Evolutionary conservation across 768 basidiomycete genomes (phyloP).

Genomic region (Royoungia palumana): DNA sequence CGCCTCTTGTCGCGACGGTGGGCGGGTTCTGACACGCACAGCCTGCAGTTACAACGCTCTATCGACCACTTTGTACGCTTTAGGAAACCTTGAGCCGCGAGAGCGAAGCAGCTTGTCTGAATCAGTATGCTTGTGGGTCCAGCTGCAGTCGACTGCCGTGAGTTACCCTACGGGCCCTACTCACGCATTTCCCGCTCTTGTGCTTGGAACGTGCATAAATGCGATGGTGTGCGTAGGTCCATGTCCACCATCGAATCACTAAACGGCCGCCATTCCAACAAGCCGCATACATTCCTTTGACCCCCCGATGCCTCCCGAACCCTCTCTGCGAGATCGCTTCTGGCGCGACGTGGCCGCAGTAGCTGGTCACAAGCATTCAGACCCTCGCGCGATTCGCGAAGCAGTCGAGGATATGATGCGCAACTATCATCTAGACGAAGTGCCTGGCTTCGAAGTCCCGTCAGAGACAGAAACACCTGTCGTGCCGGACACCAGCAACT

Average conservation of each 20-base stretch:
- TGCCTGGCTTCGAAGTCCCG: slow-evolving; percentile 12
- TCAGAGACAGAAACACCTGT: not conserved
- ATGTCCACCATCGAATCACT: not conserved
- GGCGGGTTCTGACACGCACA: not conserved
- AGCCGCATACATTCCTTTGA: not conserved
- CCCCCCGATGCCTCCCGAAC: slow-evolving; percentile 12
- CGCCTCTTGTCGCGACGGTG: not conserved
- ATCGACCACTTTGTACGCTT: slow-evolving; percentile 8
- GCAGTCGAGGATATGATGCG: slow-evolving; percentile 23
- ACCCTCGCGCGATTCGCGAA: slow-evolving; percentile 15
- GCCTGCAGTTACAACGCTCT: slow-evolving; percentile 7
- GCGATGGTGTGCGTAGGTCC: not conserved
- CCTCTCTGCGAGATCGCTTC: slow-evolving; percentile 20
- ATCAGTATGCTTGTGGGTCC: slow-evolving; percentile 22
- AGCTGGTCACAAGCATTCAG: slow-evolving; percentile 3
- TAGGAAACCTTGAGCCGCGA: slow-evolving; percentile 16
- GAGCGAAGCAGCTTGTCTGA: slow-evolving; percentile 8
- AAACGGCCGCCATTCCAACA: not conserved
- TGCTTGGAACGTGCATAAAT: slow-evolving; percentile 10
- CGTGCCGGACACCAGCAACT: slow-evolving; percentile 9
- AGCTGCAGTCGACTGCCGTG: not conserved
- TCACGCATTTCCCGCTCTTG: too few species aligned
- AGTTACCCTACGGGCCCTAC: not conserved
- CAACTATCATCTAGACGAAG: slow-evolving; percentile 20
- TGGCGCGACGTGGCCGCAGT: slow-evolving; percentile 23